phyloP scores from a whole-genome alignment of 2,329 filamentous ascomycete genomes.

The Xylaria sp. region DNA sequence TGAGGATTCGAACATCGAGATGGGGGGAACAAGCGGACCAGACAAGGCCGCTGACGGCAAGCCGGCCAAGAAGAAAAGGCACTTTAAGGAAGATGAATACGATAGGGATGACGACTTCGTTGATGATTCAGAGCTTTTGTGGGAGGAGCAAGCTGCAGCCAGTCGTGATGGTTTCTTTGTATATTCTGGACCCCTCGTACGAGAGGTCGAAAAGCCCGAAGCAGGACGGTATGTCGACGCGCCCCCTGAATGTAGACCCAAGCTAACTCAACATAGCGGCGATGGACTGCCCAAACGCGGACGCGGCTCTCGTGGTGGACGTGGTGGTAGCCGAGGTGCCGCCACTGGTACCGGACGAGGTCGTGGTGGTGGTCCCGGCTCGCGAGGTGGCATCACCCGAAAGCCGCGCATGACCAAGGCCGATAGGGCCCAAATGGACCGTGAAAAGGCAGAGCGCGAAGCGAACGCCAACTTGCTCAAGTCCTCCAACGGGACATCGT shows the following conservation, averaged over 20 bases:
- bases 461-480: constrained; percentile 40
- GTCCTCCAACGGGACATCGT: constrained; percentile 36
- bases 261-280: constrained; percentile 58
- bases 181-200: constrained; percentile 89
- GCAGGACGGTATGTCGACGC: constrained; percentile 53
- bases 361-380: constrained; percentile 38
- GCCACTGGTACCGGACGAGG: constrained; percentile 58
- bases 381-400: constrained; percentile 74
- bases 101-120: constrained; percentile 84
- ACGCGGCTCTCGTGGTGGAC: constrained; percentile 55
- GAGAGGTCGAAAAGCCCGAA: constrained; percentile 78
- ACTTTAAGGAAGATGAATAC: constrained; percentile 81
- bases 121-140: constrained; percentile 91
- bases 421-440: constrained; percentile 79
- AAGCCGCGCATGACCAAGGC: constrained; percentile 89
- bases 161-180: constrained; percentile 98
- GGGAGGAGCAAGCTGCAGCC: constrained; percentile 94
- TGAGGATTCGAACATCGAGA: constrained; percentile 88
- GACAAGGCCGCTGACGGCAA: constrained; percentile 63
- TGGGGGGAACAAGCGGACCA: constrained; percentile 69
- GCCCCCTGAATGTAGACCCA: constrained; percentile 6
- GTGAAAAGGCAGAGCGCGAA: constrained; percentile 80
- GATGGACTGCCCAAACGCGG: constrained; percentile 76
- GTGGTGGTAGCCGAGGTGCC: constrained; percentile 63
- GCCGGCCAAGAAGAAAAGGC: constrained; percentile 76